These are phyloP conservation scores for Phytopythium kandeliae DNA, from an alignment of 352 stramenopile species.

Conservation along the genomic window DNA sequence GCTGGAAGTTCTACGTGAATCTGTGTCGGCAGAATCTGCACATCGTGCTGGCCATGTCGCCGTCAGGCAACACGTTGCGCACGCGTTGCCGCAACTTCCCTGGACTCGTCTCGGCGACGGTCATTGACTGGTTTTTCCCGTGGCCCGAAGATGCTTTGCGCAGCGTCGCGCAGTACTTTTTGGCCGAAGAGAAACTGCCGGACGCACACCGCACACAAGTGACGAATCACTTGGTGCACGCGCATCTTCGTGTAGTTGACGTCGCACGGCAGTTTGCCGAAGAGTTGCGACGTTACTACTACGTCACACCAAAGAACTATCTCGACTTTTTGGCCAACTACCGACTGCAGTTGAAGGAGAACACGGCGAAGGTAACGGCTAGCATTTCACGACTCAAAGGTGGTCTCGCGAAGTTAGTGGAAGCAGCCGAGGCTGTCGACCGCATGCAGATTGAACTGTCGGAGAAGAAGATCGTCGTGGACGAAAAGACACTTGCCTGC, in stretches of 20 bases:
- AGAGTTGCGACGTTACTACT: slow-evolving; percentile 92
- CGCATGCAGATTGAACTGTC: slow-evolving; percentile 92
- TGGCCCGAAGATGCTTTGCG: slow-evolving; percentile 93
- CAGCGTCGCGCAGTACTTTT: slow-evolving; percentile 92
- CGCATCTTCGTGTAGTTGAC: slow-evolving; percentile 88
- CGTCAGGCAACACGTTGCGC: slow-evolving; percentile 90
- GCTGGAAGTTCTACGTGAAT: slow-evolving; percentile 93
- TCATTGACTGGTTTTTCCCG: slow-evolving; percentile 97
- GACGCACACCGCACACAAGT: slow-evolving; percentile 81
- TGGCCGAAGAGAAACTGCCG: slow-evolving; percentile 88
- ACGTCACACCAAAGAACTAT: slow-evolving; percentile 97
- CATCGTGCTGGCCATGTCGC: slow-evolving; percentile 93
- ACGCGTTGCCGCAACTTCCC: slow-evolving; percentile 94
- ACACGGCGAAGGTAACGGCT: slow-evolving; percentile 85
- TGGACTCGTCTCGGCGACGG: slow-evolving; percentile 87
- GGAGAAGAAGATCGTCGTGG: slow-evolving; percentile 93
- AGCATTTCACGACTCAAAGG: slow-evolving; percentile 88
- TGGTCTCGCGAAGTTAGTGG: slow-evolving; percentile 92
- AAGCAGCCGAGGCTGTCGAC: slow-evolving; percentile 91
- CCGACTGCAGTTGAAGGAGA: slow-evolving; percentile 86
- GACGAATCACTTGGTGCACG: slow-evolving; percentile 88
- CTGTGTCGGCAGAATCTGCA: slow-evolving; percentile 93
- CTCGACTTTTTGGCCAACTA: slow-evolving; percentile 96
- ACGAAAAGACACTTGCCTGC: slow-evolving; percentile 92
- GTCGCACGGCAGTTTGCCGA: slow-evolving; percentile 89